A percentile compares a stretch with the other conserved stretches of the same genome.
phyloP scores from a whole-genome alignment of 1,284 basidiomycete genomes.

The Quambalaria eucalypti region DNA sequence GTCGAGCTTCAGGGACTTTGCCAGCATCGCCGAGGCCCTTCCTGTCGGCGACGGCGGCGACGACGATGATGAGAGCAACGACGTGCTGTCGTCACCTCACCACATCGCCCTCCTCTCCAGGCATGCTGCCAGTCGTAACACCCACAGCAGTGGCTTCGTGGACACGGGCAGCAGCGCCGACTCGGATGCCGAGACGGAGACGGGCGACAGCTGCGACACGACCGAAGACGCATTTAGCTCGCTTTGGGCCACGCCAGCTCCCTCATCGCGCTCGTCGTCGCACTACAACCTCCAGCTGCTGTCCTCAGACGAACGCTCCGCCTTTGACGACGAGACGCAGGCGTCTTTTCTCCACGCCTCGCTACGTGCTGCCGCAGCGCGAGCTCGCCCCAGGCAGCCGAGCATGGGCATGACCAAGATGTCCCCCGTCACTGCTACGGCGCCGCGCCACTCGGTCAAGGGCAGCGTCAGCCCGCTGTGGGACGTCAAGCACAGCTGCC shows the following conservation, averaged over 20 bases:
- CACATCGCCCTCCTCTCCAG: too few species aligned
- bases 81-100: too few species aligned
- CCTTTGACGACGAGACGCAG: background rate
- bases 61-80: too few species aligned
- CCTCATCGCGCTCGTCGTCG: background rate
- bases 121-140: background rate
- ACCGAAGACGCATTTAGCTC: background rate
- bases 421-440: background rate
- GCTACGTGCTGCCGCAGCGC: too few species aligned
- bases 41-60: too few species aligned
- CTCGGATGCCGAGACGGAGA: background rate
- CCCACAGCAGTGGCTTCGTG: background rate
- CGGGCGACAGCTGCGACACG: background rate
- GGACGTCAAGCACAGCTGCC: background rate
- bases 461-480: background rate
- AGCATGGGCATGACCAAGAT: background rate
- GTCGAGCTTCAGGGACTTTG: background rate
- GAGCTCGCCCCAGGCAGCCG: background rate
- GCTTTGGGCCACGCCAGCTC: background rate
- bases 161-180: background rate
- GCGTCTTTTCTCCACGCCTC: too few species aligned
- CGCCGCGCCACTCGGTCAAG: background rate
- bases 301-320: background rate
- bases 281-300: conserved; percentile 2
- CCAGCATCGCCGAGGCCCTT: background rate